These are phyloP conservation scores for Phlebiopsis flavidoalba DNA, from an alignment of 768 basidiomycete species.

Conservation along the genomic window DNA sequence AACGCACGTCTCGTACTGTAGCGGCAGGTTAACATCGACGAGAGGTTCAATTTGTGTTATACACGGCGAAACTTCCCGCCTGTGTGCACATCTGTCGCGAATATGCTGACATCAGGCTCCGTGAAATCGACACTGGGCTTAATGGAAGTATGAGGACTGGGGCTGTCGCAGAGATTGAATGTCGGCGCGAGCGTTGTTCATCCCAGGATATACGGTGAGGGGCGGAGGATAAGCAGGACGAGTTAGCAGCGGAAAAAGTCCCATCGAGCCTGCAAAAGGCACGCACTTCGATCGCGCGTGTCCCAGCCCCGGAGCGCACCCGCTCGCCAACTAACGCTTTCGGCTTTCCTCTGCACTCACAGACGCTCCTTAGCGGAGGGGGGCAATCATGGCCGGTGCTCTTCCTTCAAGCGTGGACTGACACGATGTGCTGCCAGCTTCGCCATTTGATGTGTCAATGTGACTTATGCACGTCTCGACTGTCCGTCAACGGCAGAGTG, in stretches of 20 bases:
- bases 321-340: not conserved
- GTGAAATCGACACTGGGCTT: conserved; percentile 76
- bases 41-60: conserved; percentile 73
- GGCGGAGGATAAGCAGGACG: not conserved
- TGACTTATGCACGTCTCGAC: not conserved
- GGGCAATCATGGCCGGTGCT: conserved; percentile 24
- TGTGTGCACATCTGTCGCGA: conserved; percentile 76
- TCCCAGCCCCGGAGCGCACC: not conserved
- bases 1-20: conserved; percentile 75
- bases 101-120: conserved; percentile 76
- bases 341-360: not conserved
- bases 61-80: conserved; percentile 80
- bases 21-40: conserved; percentile 68
- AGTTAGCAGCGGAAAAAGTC: not conserved
- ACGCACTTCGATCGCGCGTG: conserved; percentile 8
- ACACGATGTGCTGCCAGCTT: conserved; percentile 12
- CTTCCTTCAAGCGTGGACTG: no score
- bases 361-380: not conserved
- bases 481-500: conserved; percentile 27
- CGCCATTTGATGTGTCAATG: not conserved
- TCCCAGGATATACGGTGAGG: conserved; percentile 31
- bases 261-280: conserved; percentile 9
- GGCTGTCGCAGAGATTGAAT: conserved; percentile 71
- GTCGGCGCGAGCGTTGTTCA: conserved; percentile 88
- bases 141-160: conserved; percentile 74